Evolutionary conservation across 768 basidiomycete species (phyloP).

Genomic region (Kwoniella dendrophila): DNA sequence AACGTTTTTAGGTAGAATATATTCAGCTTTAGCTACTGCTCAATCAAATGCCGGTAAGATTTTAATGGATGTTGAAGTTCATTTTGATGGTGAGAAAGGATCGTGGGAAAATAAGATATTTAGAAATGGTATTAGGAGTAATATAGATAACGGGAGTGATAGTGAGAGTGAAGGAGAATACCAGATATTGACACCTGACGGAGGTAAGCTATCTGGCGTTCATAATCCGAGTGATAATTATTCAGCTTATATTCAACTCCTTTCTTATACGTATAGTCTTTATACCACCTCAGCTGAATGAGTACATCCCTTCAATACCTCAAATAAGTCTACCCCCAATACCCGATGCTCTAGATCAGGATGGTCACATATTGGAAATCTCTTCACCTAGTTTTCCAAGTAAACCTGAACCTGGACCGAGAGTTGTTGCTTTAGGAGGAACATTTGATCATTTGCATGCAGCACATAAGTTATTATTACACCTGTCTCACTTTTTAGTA

Average conservation of each 20-base stretch:
- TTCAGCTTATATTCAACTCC: neutral
- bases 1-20: slow-evolving; percentile 75
- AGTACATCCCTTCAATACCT: neutral
- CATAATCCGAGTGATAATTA: neutral
- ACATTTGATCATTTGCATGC: slow-evolving; percentile 98
- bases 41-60: slow-evolving; percentile 68
- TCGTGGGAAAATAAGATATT: slow-evolving; percentile 51
- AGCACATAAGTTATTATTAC: slow-evolving; percentile 94
- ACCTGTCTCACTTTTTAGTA: slow-evolving; percentile 85
- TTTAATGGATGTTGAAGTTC: slow-evolving; percentile 75
- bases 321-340: neutral
- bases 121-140: too few relatives aligned
- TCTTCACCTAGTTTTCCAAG: neutral
- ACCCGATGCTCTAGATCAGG: neutral
- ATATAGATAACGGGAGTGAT: too few relatives aligned
- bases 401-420: neutral
- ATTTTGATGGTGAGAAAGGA: slow-evolving; percentile 64
- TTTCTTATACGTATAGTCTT: neutral
- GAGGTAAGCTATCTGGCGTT: neutral
- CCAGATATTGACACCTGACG: slow-evolving; percentile 20
- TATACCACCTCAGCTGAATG: slow-evolving; percentile 3
- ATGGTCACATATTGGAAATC: too few relatives aligned
- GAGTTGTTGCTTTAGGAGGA: slow-evolving; percentile 71
- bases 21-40: slow-evolving; percentile 71
- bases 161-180: slow-evolving; percentile 43